These are phyloP conservation scores for Melampsora americana DNA, from an alignment of 1,284 basidiomycete species.

Conservation along the genomic window DNA sequence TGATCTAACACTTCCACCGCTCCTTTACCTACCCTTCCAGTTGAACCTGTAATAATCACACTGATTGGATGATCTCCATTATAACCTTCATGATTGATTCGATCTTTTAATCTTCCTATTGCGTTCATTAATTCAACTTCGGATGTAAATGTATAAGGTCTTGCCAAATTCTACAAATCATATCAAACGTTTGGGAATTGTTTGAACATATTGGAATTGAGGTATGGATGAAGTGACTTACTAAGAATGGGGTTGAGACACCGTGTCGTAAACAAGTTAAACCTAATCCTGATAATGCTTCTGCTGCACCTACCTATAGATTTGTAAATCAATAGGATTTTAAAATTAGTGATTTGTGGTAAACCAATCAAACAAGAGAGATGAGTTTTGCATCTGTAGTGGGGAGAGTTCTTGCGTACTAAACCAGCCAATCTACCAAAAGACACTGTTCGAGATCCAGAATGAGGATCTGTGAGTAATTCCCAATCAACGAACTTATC, in stretches of 20 bases:
- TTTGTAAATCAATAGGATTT: too few relatives aligned
- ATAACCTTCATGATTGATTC: conserved; percentile 64
- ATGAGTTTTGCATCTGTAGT: background rate
- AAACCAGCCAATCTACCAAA: conserved; percentile 67
- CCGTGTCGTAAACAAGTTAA: conserved; percentile 73
- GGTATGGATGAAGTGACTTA: conserved; percentile 55
- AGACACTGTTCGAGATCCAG: conserved; percentile 62
- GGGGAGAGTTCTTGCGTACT: conserved; percentile 66
- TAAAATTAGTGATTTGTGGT: background rate
- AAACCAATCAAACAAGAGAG: background rate
- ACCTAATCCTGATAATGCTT: conserved; percentile 73
- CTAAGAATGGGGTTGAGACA: conserved; percentile 75
- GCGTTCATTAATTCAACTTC: conserved; percentile 63
- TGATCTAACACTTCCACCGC: conserved; percentile 68
- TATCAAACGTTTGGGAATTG: background rate
- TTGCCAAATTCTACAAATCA: conserved; percentile 65
- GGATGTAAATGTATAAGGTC: conserved; percentile 70
- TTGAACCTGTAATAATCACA: conserved; percentile 71
- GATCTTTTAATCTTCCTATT: conserved; percentile 63
- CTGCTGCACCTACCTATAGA: conserved; percentile 67
- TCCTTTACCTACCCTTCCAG: conserved; percentile 74
- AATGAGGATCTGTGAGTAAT: conserved; percentile 62
- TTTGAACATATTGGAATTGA: background rate
- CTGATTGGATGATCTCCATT: conserved; percentile 69
- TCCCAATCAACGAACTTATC: conserved; percentile 73